Evolutionary conservation across 495 filamentous ascomycete genomes (phyloP).

Genomic region (Tuber microsphaerosporum): DNA sequence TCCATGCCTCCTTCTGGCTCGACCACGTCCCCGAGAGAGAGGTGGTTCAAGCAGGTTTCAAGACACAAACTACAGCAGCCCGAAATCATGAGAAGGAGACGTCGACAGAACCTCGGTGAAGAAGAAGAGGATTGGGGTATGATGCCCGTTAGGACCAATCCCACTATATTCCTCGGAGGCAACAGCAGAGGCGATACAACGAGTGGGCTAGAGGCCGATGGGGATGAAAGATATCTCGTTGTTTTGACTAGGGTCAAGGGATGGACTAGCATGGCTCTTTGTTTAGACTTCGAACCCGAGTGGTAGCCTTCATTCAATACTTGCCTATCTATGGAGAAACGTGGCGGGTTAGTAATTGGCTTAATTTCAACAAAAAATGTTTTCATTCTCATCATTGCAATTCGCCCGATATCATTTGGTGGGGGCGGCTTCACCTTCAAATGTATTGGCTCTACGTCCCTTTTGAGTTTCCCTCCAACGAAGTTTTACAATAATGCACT

Average conservation of each 20-base stretch:
- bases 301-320: constrained; percentile 15
- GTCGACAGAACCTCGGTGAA: constrained; percentile 31
- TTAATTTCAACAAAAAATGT: background rate
- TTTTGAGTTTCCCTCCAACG: background rate
- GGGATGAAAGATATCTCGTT: constrained; percentile 30
- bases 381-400: background rate
- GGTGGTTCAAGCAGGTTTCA: constrained; percentile 35
- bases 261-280: constrained; percentile 35
- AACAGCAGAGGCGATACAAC: constrained; percentile 12
- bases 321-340: constrained; percentile 3
- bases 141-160: constrained; percentile 36
- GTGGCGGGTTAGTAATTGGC: constrained; percentile 4
- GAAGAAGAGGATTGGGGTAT: constrained; percentile 37
- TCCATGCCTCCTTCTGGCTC: constrained; percentile 2
- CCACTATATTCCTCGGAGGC: constrained; percentile 31
- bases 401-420: background rate
- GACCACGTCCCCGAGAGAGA: constrained; percentile 17
- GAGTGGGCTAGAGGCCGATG: constrained; percentile 21
- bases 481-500: background rate
- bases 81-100: constrained; percentile 37
- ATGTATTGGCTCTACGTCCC: background rate
- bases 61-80: constrained; percentile 38
- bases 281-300: constrained; percentile 33
- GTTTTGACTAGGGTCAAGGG: constrained; percentile 34
- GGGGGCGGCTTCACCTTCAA: background rate